Evolutionary conservation across 306 rosid genomes (phyloP), one percentile per base, ranked within the genome.

Genomic region (Prosopis cineraria): DNA sequence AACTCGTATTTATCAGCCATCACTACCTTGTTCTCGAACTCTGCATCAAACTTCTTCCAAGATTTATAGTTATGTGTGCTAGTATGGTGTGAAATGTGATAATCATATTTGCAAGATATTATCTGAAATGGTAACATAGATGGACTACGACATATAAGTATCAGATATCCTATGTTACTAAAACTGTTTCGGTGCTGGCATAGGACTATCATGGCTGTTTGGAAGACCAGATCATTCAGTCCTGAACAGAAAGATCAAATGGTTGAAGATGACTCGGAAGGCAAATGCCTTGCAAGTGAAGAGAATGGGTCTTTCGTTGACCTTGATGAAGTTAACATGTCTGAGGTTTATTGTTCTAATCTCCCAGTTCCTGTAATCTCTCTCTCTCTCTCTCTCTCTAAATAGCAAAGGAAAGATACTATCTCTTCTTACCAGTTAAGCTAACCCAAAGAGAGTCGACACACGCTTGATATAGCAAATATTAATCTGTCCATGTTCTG

Each of bases 201-300:
- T 74, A 93, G 99, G 89, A 96, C 98, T 67, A 96, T 96, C 79
- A 89, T 93, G 98, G 98, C 93, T 56, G 91, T 96, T 5, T 96
- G 99, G 99, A 96, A 91, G 85, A 90, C 99, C 47, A 93, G 88
- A 84, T 87, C 96, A 36, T 79, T 91, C 88, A 93, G 89, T 85
- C 93, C 92, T n/a, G 99, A 96, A 85, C 99, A 96, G 84, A 91
- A 89, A 84, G 96, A 86, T 79, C 88, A 83, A 70, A 86, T 96
- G 82, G 91, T 96, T 66, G 97, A 91, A 82, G 96, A 92, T 75
- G 94, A 91, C 43, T 77, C 96, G 29, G 97, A 91, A 79, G 78
- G 79, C 63, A 91, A 87, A 86, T 68, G 81, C 85, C 52, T 88
- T 68, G 81, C 58, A 47, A 50, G 82, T 70, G 99, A 96, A 14